Conservation (phyloP, 1,284 basidiomycete genomes). For the Fistulina hepatica region DNA sequence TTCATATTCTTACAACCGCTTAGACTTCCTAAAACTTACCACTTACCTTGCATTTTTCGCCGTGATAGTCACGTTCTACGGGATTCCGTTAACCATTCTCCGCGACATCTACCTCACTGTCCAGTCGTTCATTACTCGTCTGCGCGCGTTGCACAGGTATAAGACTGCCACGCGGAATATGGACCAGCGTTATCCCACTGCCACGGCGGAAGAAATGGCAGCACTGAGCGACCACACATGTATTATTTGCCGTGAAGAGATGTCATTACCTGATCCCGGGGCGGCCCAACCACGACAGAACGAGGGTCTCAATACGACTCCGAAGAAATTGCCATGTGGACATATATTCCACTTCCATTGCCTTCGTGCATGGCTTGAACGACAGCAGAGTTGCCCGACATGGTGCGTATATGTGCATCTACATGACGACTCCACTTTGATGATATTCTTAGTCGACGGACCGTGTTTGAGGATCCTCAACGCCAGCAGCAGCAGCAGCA, state of each 20-base stretch:
- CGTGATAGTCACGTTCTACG: slow-evolving; percentile 87
- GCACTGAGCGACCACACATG: slow-evolving; percentile 84
- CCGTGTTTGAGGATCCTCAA: slow-evolving; percentile 57
- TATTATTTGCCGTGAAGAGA: slow-evolving; percentile 98
- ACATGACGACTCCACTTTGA: too few species aligned
- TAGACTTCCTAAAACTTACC: slow-evolving; percentile 88
- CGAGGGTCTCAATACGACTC: slow-evolving; percentile 86
- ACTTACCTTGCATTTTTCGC: slow-evolving; percentile 92
- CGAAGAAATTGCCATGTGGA: slow-evolving; percentile 92
- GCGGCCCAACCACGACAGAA: slow-evolving; percentile 22
- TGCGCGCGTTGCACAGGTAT: slow-evolving; percentile 84
- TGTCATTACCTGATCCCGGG: slow-evolving; percentile 43
- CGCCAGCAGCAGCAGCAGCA: slow-evolving; percentile 24
- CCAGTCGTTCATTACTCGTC: slow-evolving; percentile 79
- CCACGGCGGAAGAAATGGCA: slow-evolving; percentile 77
- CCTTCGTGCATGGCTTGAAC: slow-evolving; percentile 92
- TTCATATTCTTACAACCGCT: slow-evolving; percentile 5
- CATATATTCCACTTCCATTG: slow-evolving; percentile 99
- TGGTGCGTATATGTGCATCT: slow-evolving; percentile 49
- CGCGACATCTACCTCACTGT: slow-evolving; percentile 95
- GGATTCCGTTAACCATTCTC: slow-evolving; percentile 93
- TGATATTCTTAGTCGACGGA: slow-evolving; percentile 55
- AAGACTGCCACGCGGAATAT: slow-evolving; percentile 93
- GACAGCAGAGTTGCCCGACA: slow-evolving; percentile 93
- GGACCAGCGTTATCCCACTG: slow-evolving; percentile 93